Evolutionary conservation across 2,329 filamentous ascomycete genomes (phyloP).

Genomic region (Graphiopsis chlorocephala): DNA sequence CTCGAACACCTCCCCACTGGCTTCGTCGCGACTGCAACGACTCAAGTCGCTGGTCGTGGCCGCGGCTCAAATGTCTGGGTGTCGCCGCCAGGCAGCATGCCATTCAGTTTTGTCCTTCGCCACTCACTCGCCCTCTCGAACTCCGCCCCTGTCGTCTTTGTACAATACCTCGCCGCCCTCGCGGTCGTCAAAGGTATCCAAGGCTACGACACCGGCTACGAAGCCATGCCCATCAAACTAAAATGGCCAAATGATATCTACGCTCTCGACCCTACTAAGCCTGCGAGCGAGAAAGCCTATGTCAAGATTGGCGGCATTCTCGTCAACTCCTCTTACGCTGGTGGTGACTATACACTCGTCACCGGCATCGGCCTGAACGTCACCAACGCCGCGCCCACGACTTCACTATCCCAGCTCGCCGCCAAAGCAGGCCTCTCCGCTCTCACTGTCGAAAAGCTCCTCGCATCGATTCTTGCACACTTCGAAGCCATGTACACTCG

Average conservation of each 20-base stretch:
- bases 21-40: conserved; percentile 84
- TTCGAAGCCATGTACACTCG: conserved; percentile 74
- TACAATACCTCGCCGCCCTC: conserved; percentile 89
- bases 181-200: conserved; percentile 82
- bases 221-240: conserved; percentile 72
- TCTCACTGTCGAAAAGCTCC: conserved; percentile 73
- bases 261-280: conserved; percentile 34
- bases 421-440: conserved; percentile 41
- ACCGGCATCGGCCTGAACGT: conserved; percentile 82
- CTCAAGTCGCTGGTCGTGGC: conserved; percentile 82
- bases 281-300: conserved; percentile 61
- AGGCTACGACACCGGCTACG: conserved; percentile 72
- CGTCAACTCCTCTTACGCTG: conserved; percentile 79
- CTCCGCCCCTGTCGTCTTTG: conserved; percentile 79
- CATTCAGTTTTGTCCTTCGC: conserved; percentile 85
- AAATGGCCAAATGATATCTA: conserved; percentile 97
- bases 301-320: conserved; percentile 93
- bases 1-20: conserved; percentile 75
- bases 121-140: conserved; percentile 72
- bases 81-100: conserved; percentile 77
- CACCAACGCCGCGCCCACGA: conserved; percentile 86
- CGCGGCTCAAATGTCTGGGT: conserved; percentile 94
- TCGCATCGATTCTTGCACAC: conserved; percentile 73
- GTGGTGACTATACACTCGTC: conserved; percentile 76
- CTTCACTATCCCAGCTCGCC: conserved; percentile 74